Conservation (phyloP, 148 eudicot genomes). For the Nepenthes gracilis region DNA sequence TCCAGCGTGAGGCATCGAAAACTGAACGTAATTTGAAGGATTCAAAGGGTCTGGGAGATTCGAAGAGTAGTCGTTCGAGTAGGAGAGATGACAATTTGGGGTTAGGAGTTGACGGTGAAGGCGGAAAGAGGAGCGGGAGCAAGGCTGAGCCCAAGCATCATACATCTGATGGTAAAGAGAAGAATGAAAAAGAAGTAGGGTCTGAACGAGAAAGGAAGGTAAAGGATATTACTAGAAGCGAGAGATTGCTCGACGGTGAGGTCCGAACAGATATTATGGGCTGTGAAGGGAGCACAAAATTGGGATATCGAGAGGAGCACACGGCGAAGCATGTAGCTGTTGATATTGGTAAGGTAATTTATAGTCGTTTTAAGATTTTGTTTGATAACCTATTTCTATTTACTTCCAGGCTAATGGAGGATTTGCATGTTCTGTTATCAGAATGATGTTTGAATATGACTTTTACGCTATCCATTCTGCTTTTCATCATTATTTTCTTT, state of each 20-base stretch:
- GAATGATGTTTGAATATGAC: no score
- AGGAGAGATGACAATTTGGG: conserved; percentile 28
- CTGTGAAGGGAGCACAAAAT: conserved; percentile 36
- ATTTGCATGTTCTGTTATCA: no score
- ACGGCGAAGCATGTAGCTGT: conserved; percentile 36
- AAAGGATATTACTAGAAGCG: conserved; percentile 25
- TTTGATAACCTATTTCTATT: background rate
- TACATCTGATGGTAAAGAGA: conserved; percentile 61
- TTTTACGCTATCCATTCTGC: background rate
- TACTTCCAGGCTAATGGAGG: background rate
- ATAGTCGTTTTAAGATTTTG: background rate
- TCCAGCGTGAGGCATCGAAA: conserved; percentile 17
- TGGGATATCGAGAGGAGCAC: conserved; percentile 33
- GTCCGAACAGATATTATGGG: conserved; percentile 14
- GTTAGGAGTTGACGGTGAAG: conserved; percentile 27
- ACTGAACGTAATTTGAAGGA: conserved; percentile 23
- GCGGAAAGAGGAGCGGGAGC: conserved; percentile 41
- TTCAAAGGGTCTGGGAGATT: conserved; percentile 24
- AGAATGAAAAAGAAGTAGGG: conserved; percentile 49
- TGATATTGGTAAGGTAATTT: conserved; percentile 65
- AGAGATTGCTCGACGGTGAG: conserved; percentile 21
- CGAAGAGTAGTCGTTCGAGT: conserved; percentile 51
- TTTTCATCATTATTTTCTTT: background rate
- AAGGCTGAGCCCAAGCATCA: conserved; percentile 50
- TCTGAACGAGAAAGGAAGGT: conserved; percentile 47